Evolutionary conservation across 331 rosid species (phyloP), one percentile per base, ranked within the genome.

Genomic region (Spiraea crenata): DNA sequence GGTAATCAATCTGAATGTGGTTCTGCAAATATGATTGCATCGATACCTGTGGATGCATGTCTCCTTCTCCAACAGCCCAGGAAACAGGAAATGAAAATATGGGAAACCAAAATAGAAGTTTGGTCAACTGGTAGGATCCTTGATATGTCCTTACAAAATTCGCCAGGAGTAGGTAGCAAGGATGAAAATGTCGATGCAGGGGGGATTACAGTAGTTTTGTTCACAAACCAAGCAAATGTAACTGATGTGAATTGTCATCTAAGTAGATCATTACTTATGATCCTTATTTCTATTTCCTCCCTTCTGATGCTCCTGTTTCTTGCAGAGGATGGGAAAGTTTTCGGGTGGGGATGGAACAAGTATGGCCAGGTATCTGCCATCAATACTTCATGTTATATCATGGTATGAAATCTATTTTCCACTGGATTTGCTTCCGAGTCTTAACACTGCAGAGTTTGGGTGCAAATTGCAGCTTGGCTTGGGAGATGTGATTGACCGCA

Each of bases 301-400:
- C 63, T 81, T 15, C 68, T 76, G 47, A 62, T 80, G 11, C 77
- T 77, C 69, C 52, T 74, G 41, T 67, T 77, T 67, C 76, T 74
- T 78, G 60, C 47, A 93, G 98, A 80, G 37, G 83, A 88, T 73
- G 86, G 85, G 41, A 88, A 88, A 79, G 90, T 90, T 44, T 93
- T 93, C 64, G 78, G 95, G 85, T 93, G 99, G 97, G 99, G 99
- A 56, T 93, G 99, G 99, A 93, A 93, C 91, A 93, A 93, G 73
- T 90, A 93, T 58, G 97, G 97, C 37, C 99, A 93, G 96, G 99
- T 90, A 80, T 60, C 17, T 16, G 34, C 34, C 74, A 42, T 56
- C 6, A 56, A 34, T 9, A 16, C 1, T 44, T 70, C 14, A 44
- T 3, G 4, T 34, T 0, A 55, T 56, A 5, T 67, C 11, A 4